phyloP scores from a whole-genome alignment of 345 rosid species.

The Anastatica hierochuntica region DNA sequence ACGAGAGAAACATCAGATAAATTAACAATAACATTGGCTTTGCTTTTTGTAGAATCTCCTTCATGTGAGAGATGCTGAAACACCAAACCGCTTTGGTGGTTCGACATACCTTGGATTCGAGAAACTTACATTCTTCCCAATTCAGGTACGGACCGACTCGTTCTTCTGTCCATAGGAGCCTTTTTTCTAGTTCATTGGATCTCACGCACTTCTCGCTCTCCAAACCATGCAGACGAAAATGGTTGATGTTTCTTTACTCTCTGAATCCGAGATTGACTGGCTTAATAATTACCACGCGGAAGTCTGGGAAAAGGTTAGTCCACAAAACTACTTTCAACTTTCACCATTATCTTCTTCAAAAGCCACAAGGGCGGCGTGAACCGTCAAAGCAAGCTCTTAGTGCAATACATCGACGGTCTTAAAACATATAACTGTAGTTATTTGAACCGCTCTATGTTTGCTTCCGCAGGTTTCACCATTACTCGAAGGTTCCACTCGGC shows the following conservation, averaged over 20 bases:
- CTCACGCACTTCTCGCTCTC: constrained; percentile 7
- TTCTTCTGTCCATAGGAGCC: neutral
- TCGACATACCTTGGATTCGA: constrained; percentile 69
- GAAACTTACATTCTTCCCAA: constrained; percentile 78
- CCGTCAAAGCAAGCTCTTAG: neutral
- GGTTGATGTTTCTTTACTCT: constrained; percentile 56
- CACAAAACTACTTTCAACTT: neutral
- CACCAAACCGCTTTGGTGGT: constrained; percentile 83
- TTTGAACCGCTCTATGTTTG: neutral
- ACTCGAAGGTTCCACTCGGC: constrained; percentile 53
- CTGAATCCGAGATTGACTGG: constrained; percentile 61
- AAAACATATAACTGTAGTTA: neutral
- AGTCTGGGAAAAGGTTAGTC: constrained; percentile 86
- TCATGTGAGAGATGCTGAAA: constrained; percentile 49
- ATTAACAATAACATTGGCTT: neutral
- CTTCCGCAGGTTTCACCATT: constrained; percentile 75
- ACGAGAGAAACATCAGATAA: neutral
- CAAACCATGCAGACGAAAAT: constrained; percentile 48
- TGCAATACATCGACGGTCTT: neutral
- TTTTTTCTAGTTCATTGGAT: neutral
- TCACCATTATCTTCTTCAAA: neutral
- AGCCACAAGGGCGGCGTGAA: neutral
- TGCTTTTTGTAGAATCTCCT: constrained; percentile 64
- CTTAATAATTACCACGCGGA: constrained; percentile 67
- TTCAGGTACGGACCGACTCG: constrained; percentile 45